Percentiles rank a stretch among this genome's conserved stretches.
phyloP scores from a whole-genome alignment of 2,329 filamentous ascomycete species.

The Colletotrichum sidae region DNA sequence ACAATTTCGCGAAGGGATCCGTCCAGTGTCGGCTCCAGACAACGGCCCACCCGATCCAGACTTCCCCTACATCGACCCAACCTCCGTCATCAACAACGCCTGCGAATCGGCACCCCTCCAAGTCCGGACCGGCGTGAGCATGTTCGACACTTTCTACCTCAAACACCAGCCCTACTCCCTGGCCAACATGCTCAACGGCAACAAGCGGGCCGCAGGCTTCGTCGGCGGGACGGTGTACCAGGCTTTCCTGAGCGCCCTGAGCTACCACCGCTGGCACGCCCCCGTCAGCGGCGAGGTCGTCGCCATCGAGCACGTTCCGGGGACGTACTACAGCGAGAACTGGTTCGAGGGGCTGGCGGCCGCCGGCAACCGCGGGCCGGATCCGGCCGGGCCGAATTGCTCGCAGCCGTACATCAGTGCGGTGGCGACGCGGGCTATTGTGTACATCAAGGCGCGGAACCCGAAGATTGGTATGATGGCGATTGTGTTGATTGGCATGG shows the following conservation, averaged over 20 bases:
- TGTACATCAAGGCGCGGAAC: conserved; percentile 79
- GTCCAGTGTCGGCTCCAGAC: conserved; percentile 68
- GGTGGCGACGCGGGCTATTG: conserved; percentile 76
- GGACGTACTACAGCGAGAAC: conserved; percentile 76
- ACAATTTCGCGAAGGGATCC: conserved; percentile 60
- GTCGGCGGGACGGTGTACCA: conserved; percentile 76
- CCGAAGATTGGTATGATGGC: conserved; percentile 75
- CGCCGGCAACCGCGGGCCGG: neutral
- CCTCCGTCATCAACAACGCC: conserved; percentile 65
- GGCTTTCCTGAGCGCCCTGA: conserved; percentile 74
- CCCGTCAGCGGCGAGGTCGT: conserved; percentile 73
- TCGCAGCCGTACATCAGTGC: conserved; percentile 75
- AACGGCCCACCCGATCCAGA: conserved; percentile 50
- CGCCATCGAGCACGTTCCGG: conserved; percentile 68
- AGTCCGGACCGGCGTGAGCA: conserved; percentile 60
- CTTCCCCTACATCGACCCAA: conserved; percentile 1
- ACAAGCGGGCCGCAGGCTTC: conserved; percentile 65
- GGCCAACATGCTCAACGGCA: conserved; percentile 70
- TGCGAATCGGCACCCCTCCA: conserved; percentile 74
- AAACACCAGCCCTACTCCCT: conserved; percentile 78
- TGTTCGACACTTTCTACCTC: conserved; percentile 74
- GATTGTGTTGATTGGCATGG: conserved; percentile 80
- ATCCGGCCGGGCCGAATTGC: conserved; percentile 40
- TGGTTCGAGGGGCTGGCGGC: conserved; percentile 50
- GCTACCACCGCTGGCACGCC: conserved; percentile 79